These are phyloP conservation scores for Saturnispora galanensis DNA, from an alignment of 805 yeast genomes.

Conservation along the genomic window DNA sequence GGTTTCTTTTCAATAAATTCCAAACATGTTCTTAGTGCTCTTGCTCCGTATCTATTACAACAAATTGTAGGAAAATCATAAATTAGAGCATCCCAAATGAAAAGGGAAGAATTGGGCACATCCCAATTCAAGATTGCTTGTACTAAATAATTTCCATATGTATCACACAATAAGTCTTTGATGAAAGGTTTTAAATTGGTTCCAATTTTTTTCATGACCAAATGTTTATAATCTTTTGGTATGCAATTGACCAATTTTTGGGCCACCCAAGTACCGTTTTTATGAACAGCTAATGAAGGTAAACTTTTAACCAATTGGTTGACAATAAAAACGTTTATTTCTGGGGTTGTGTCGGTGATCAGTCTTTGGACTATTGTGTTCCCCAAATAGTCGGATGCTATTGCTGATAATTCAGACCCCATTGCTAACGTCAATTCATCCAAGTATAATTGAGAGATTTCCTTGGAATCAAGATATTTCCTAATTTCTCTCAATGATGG, in stretches of 20 bases:
- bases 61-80: slow-evolving; percentile 73
- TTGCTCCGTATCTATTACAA: slow-evolving; percentile 86
- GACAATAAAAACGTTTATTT: slow-evolving; percentile 72
- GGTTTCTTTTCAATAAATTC: slow-evolving; percentile 32
- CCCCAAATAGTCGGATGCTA: slow-evolving; percentile 88
- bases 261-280: slow-evolving; percentile 99
- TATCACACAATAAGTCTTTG: slow-evolving; percentile 82
- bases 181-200: slow-evolving; percentile 69
- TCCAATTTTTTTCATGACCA: slow-evolving; percentile 46
- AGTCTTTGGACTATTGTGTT: slow-evolving; percentile 92
- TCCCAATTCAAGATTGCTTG: slow-evolving; percentile 92
- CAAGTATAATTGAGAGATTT: slow-evolving; percentile 47
- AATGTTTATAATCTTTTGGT: slow-evolving; percentile 25
- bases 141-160: slow-evolving; percentile 91
- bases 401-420: slow-evolving; percentile 81
- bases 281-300: slow-evolving; percentile 90
- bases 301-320: slow-evolving; percentile 67
- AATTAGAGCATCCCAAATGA: slow-evolving; percentile 75
- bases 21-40: slow-evolving; percentile 88
- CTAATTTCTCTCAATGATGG: slow-evolving; percentile 82
- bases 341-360: slow-evolving; percentile 60
- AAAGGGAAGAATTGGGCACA: slow-evolving; percentile 52
- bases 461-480: slow-evolving; percentile 53
- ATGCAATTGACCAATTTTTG: slow-evolving; percentile 85
- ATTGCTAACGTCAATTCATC: slow-evolving; percentile 78